These are phyloP conservation scores for Nidularia sp. DNA, from an alignment of 768 basidiomycete species.

Conservation along the genomic window DNA sequence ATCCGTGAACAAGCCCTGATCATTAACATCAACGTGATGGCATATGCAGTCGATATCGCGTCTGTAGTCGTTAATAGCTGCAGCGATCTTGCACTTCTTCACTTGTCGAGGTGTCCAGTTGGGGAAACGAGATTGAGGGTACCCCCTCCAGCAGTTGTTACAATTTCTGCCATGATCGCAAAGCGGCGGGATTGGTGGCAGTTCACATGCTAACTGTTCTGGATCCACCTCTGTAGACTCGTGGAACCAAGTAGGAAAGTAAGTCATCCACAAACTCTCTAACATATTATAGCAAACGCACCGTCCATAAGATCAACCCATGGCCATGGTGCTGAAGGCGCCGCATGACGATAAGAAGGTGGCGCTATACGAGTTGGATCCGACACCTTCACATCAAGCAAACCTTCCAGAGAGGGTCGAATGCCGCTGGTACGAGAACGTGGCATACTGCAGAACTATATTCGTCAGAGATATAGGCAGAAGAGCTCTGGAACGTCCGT, in stretches of 20 bases:
- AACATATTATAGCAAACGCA: conserved; percentile 7
- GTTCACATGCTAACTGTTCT: conserved; percentile 21
- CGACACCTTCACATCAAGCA: not conserved
- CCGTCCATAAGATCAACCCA: conserved; percentile 39
- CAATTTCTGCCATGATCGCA: conserved; percentile 32
- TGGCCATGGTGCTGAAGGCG: conserved; percentile 44
- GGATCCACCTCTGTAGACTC: conserved; percentile 27
- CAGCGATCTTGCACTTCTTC: conserved; percentile 31
- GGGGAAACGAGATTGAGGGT: conserved; percentile 46
- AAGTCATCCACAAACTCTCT: not conserved
- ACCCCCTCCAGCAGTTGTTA: conserved; percentile 31
- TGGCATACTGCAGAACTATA: no score
- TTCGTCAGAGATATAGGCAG: no score
- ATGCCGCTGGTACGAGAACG: no score
- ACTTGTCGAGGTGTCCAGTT: conserved; percentile 53
- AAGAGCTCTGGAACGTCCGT: no score
- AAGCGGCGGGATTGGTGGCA: conserved; percentile 27
- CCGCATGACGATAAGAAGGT: conserved; percentile 43
- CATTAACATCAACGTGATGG: conserved; percentile 37
- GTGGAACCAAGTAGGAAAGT: not conserved
- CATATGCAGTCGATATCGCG: conserved; percentile 20
- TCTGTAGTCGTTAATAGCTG: conserved; percentile 28
- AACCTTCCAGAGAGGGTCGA: no score
- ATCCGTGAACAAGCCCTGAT: conserved; percentile 31
- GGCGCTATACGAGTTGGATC: conserved; percentile 2